Base-by-base conservation (phyloP, 2,329 filamentous ascomycete genomes). In the Pyrenochaeta sp. region DNA sequence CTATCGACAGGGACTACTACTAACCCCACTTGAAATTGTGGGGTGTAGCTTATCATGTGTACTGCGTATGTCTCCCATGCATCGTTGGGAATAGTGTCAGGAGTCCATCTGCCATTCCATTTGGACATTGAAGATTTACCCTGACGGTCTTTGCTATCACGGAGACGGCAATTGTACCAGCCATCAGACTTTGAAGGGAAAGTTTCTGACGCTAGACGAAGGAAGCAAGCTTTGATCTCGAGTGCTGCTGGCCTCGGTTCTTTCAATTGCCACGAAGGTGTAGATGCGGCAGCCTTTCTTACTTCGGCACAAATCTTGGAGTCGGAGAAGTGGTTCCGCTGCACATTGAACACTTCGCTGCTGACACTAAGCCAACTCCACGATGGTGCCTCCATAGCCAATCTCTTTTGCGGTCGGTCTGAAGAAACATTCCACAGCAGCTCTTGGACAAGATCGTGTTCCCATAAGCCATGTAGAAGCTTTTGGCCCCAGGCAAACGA, bases 291-390 rank as follows among this genome's bases (percentile, higher is more conserved):
- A 12, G 15, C 6, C 15, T 40, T 40, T 40, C 4, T 18, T 3
- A 18, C n/a, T 40, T 17, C 11, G 6, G 36, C 36, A 15, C 36
- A 17, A 12, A 18, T 6, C 6, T 18, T n/a, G 12, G 18, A 18
- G 14, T 17, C 20, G 3, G n/a, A 12, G 20, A 40, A 17, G 14
- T 40, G 20, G 36, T 23, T 21, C 20, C 36, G 36, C 7, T n/a
- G 20, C 11, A 40, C 36, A 12, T 40, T 40, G 20, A 12, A 17
- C 11, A 48, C 45, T 17, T 40, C 21, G 30, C 45, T 21, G 14
- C 39, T 20, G 20, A 48, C 35, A 20, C 49, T 47, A 5, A 47
- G 14, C 49, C 49, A 52, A 29, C 42, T 46, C 49, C 49, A 52
- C 11, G 49, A 52, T 35, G 49, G 49, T 4, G 17, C 35, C 7